Conservation (phyloP, 2,329 filamentous ascomycete genomes). For the Botryotinia globosa region DNA sequence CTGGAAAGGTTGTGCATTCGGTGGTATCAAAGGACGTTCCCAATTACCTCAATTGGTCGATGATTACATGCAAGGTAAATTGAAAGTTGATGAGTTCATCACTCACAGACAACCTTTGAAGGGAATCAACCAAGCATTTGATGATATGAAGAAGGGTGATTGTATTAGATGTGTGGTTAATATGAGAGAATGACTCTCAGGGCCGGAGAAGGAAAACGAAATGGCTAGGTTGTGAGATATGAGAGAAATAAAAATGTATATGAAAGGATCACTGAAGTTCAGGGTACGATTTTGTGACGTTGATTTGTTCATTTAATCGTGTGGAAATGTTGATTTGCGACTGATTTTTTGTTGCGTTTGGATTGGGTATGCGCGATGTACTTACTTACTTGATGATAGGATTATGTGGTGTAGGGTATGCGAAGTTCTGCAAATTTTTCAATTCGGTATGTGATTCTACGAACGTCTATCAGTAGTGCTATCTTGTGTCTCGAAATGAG, state of each 20-base stretch:
- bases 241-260: neutral
- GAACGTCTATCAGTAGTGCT: neutral
- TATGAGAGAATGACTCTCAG: conserved; percentile 43
- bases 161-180: conserved; percentile 93
- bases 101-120: conserved; percentile 83
- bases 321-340: neutral
- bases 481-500: no score
- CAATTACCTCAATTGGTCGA: conserved; percentile 84
- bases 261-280: neutral
- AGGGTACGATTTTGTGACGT: neutral
- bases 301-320: neutral
- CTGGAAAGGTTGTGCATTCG: conserved; percentile 97
- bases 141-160: conserved; percentile 92
- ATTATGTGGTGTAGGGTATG: neutral
- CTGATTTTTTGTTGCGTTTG: neutral
- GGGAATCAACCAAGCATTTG: conserved; percentile 86
- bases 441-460: neutral
- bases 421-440: neutral
- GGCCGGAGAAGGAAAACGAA: neutral
- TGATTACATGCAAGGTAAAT: conserved; percentile 83
- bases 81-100: conserved; percentile 99
- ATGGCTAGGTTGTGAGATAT: conserved; percentile 3
- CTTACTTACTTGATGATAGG: neutral
- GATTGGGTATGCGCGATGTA: neutral
- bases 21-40: conserved; percentile 94